A percentile compares a stretch with the other conserved stretches of the same genome.
These are phyloP conservation scores for Suillus luteus DNA, from an alignment of 768 basidiomycete species.

Conservation along the genomic window DNA sequence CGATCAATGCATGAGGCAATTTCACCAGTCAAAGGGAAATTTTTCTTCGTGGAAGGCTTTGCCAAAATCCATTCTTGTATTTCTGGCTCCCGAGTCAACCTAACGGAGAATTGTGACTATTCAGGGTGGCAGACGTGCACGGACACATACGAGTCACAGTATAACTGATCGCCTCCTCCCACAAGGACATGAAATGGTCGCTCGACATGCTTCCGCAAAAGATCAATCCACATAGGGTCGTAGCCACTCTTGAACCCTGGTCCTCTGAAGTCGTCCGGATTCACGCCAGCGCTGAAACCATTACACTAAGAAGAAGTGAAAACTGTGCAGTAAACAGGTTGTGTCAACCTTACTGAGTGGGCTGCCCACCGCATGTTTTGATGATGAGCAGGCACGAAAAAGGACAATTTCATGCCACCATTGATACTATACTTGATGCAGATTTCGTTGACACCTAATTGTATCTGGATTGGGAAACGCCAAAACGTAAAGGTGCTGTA, in stretches of 20 bases:
- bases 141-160: constrained; percentile 68
- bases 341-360: constrained; percentile 61
- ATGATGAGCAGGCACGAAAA: constrained; percentile 76
- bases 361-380: constrained; percentile 93
- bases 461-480: constrained; percentile 87
- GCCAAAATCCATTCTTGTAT: constrained; percentile 81
- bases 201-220: constrained; percentile 79
- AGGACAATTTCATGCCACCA: constrained; percentile 70
- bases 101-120: constrained; percentile 27
- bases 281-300: constrained; percentile 87
- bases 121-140: not conserved
- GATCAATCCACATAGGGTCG: constrained; percentile 92
- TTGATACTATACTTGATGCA: constrained; percentile 82
- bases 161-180: constrained; percentile 93
- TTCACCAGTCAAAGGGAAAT: constrained; percentile 64
- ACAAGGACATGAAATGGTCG: constrained; percentile 88
- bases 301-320: constrained; percentile 61
- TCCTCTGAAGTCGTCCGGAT: constrained; percentile 82
- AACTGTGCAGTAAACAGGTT: not conserved
- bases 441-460: constrained; percentile 72
- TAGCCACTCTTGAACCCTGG: constrained; percentile 81
- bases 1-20: constrained; percentile 79
- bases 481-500: constrained; percentile 88
- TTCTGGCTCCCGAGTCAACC: constrained; percentile 85
- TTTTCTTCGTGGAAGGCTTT: constrained; percentile 60